These are phyloP conservation scores for Hagleromyces aurorensis DNA, from an alignment of 805 yeast genomes.

Conservation along the genomic window DNA sequence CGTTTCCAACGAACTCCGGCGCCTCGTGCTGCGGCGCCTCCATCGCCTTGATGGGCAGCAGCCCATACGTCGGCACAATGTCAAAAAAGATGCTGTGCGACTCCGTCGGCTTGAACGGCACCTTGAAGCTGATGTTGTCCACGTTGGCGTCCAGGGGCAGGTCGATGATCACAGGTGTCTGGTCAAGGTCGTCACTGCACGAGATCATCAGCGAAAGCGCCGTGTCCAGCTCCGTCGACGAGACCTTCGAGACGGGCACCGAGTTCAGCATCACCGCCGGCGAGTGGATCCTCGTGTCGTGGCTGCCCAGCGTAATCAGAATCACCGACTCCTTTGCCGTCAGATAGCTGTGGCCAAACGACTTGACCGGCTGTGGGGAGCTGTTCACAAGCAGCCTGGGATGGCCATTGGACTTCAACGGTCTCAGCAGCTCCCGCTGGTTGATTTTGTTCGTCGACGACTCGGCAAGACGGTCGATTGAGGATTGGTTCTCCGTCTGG, in stretches of 20 bases:
- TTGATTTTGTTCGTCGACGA: conserved; percentile 3
- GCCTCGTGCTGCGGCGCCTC: conserved; percentile 2
- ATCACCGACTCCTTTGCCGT: conserved; percentile 57
- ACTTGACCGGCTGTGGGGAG: conserved; percentile 50
- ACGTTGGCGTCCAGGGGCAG: conserved; percentile 73
- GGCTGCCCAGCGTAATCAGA: conserved; percentile 79
- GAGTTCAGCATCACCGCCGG: conserved; percentile 61
- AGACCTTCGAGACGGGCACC: conserved; percentile 68
- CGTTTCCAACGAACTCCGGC: no score
- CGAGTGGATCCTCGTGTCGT: conserved; percentile 55
- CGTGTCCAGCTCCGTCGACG: conserved; percentile 79
- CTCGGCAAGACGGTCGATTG: conserved; percentile 9
- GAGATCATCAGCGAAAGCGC: conserved; percentile 69
- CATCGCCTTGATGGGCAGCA: conserved; percentile 19
- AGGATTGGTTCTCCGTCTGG: conserved; percentile 6
- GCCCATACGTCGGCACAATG: conserved; percentile 79
- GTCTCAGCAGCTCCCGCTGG: conserved; percentile 6
- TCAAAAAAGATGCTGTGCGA: conserved; percentile 67
- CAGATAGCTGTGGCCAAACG: conserved; percentile 78
- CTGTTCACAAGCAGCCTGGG: conserved; percentile 3
- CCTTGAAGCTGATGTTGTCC: conserved; percentile 67
- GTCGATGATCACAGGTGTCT: conserved; percentile 59
- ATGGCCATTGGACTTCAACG: conserved; percentile 6
- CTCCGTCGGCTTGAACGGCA: conserved; percentile 40
- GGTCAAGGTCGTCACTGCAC: conserved; percentile 33